Percentiles rank a stretch among this genome's conserved stretches.
Conservation (phyloP, 129 eudicot genomes). For the Scalesia atractyloides region DNA sequence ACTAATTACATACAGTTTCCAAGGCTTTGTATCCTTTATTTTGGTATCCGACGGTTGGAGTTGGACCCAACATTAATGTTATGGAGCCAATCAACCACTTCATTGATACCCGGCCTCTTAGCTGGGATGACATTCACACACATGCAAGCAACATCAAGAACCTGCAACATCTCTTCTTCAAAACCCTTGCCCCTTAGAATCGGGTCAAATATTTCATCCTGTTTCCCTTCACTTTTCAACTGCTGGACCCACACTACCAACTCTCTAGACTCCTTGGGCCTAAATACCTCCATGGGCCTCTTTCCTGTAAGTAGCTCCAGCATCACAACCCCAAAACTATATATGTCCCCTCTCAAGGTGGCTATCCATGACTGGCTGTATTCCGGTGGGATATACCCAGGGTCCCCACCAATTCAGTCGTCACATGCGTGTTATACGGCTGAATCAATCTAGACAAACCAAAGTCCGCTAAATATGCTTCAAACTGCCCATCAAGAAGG, state of each 20-base stretch:
- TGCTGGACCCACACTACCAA: slow-evolving; percentile 79
- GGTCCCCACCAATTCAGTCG: neutral
- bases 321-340: slow-evolving; percentile 1
- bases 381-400: slow-evolving; percentile 1
- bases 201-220: neutral
- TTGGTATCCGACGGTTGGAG: neutral
- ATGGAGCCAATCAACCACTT: slow-evolving; percentile 1
- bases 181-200: slow-evolving; percentile 31
- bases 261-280: slow-evolving; percentile 70
- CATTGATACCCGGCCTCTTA: neutral
- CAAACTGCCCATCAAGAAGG: slow-evolving; percentile 9
- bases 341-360: slow-evolving; percentile 1
- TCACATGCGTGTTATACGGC: neutral
- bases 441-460: neutral
- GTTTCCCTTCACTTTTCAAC: slow-evolving; percentile 66
- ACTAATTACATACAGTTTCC: too few relatives aligned
- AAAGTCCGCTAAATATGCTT: neutral
- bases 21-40: neutral
- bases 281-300: slow-evolving; percentile 44
- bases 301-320: neutral
- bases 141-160: slow-evolving; percentile 57
- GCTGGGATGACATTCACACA: neutral
- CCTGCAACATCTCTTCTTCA: slow-evolving; percentile 29
- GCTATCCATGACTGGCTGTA: slow-evolving; percentile 5
- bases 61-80: neutral